Conservation (phyloP, 2,329 filamentous ascomycete genomes). For the Colletotrichum somersetense region DNA sequence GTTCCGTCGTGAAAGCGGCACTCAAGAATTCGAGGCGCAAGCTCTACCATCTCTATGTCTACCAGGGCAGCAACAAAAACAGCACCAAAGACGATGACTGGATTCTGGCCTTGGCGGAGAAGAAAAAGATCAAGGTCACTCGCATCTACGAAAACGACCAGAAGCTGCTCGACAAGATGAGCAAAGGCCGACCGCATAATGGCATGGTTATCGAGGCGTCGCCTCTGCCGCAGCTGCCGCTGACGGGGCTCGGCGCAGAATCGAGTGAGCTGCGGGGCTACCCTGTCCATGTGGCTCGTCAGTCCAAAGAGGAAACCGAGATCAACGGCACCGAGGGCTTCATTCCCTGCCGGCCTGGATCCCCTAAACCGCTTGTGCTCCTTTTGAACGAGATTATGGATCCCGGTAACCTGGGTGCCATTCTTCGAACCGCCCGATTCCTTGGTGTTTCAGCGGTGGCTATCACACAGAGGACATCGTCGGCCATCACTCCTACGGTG, state of each 20-base stretch:
- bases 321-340: slow-evolving; percentile 78
- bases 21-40: slow-evolving; percentile 75
- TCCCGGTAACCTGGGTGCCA: slow-evolving; percentile 89
- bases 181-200: slow-evolving; percentile 86
- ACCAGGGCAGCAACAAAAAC: slow-evolving; percentile 68
- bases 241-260: slow-evolving; percentile 68
- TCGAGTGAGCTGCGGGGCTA: slow-evolving; percentile 64
- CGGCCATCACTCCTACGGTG: slow-evolving; percentile 80
- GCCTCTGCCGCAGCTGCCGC: slow-evolving; percentile 79
- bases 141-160: slow-evolving; percentile 72
- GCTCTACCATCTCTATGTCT: slow-evolving; percentile 87
- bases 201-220: slow-evolving; percentile 90
- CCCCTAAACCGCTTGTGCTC: slow-evolving; percentile 77
- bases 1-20: slow-evolving; percentile 83
- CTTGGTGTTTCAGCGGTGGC: slow-evolving; percentile 89
- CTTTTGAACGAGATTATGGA: slow-evolving; percentile 84
- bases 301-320: slow-evolving; percentile 78
- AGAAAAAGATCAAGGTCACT: slow-evolving; percentile 66
- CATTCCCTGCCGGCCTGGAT: slow-evolving; percentile 52
- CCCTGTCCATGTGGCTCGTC: slow-evolving; percentile 70
- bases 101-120: slow-evolving; percentile 61
- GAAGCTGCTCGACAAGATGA: slow-evolving; percentile 85
- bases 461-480: slow-evolving; percentile 79
- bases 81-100: slow-evolving; percentile 59
- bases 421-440: slow-evolving; percentile 89